Percentiles rank a stretch among this genome's conserved stretches.
Conservation (phyloP, 768 basidiomycete genomes). For the Tephrocybe sp. region DNA sequence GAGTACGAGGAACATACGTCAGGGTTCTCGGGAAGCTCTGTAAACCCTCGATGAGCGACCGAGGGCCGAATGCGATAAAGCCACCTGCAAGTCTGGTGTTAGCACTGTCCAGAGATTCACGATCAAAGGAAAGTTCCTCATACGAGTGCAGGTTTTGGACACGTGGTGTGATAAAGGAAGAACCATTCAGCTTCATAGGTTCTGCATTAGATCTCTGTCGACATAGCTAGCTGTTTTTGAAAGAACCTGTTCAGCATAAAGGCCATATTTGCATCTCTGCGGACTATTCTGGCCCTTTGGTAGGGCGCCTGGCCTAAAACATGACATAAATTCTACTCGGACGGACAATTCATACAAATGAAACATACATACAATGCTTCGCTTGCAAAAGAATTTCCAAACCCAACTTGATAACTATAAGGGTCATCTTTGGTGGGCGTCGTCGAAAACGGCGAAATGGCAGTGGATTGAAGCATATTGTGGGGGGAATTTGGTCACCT, state of each 20-base stretch:
- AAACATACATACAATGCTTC: constrained; percentile 55
- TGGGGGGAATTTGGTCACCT: background rate
- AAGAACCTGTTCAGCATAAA: constrained; percentile 49
- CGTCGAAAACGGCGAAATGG: constrained; percentile 35
- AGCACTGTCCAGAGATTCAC: background rate
- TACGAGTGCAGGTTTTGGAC: constrained; percentile 50
- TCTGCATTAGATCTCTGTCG: background rate
- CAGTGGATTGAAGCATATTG: constrained; percentile 32
- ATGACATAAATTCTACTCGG: background rate
- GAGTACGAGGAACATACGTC: constrained; percentile 38
- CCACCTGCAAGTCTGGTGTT: constrained; percentile 37
- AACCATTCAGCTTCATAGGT: constrained; percentile 48
- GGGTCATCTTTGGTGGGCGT: constrained; percentile 42
- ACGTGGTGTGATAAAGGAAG: constrained; percentile 58
- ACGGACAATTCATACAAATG: background rate
- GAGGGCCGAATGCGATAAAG: constrained; percentile 67
- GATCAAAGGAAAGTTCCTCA: constrained; percentile 14
- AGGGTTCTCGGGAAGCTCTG: constrained; percentile 49
- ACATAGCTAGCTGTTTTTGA: background rate
- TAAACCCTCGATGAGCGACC: constrained; percentile 65
- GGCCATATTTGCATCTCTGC: constrained; percentile 59
- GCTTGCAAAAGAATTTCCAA: constrained; percentile 54
- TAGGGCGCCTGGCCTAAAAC: constrained; percentile 47
- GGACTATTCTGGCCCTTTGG: constrained; percentile 60
- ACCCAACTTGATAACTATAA: constrained; percentile 56